Percentiles rank a stretch among this genome's conserved stretches.
Evolutionary conservation across 345 rosid genomes (phyloP).

Genomic region (Boechera stricta): DNA sequence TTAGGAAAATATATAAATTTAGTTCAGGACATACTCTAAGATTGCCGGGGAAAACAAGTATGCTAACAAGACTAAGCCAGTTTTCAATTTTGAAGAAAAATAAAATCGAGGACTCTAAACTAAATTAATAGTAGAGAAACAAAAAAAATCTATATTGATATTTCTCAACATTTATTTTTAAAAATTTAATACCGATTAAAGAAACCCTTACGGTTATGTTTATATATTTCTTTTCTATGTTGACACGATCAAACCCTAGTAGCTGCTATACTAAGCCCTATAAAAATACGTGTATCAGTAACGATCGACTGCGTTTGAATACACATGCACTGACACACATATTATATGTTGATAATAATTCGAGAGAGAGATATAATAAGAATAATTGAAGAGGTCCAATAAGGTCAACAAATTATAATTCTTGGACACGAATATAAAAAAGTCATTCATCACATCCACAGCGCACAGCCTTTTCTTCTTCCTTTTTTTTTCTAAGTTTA

Average conservation of each 20-base stretch:
- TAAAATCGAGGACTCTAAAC: too few species aligned
- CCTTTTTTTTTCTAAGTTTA: background rate
- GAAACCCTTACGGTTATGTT: too few species aligned
- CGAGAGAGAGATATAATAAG: constrained; percentile 6
- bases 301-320: constrained; percentile 33
- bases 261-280: background rate
- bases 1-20: too few species aligned
- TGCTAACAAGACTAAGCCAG: too few species aligned
- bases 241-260: constrained; percentile 33
- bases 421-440: constrained; percentile 38
- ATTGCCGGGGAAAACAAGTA: too few species aligned
- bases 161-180: too few species aligned
- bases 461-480: constrained; percentile 12
- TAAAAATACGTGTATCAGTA: constrained; percentile 7
- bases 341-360: constrained; percentile 29
- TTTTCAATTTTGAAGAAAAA: too few species aligned
- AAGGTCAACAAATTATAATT: constrained; percentile 27
- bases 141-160: too few species aligned
- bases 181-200: too few species aligned
- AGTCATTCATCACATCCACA: constrained; percentile 9
- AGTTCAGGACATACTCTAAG: too few species aligned
- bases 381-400: constrained; percentile 26
- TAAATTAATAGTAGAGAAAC: too few species aligned
- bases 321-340: constrained; percentile 36
- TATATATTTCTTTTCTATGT: background rate